These are phyloP conservation scores for Daldinia bambusicola DNA, from an alignment of 495 filamentous ascomycete genomes.

Conservation along the genomic window DNA sequence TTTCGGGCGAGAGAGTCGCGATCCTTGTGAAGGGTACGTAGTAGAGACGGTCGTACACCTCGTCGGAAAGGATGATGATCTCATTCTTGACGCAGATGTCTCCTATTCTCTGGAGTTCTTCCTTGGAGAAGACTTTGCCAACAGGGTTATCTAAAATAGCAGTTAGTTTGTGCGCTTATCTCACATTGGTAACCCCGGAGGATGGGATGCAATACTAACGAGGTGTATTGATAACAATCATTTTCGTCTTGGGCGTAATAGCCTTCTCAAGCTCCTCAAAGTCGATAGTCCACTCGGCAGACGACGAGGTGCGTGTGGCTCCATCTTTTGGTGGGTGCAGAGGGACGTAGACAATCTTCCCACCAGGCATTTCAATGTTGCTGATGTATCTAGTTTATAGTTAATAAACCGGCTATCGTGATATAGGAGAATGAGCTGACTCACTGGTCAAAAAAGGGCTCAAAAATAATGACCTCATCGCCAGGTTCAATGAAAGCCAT, in stretches of 20 bases:
- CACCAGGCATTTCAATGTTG: conserved; percentile 98
- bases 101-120: conserved; percentile 86
- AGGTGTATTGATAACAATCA: conserved; percentile 88
- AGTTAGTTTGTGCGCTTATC: conserved; percentile 27
- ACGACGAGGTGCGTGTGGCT: conserved; percentile 78
- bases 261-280: conserved; percentile 82
- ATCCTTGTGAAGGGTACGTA: conserved; percentile 95
- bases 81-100: conserved; percentile 92
- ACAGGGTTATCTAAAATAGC: conserved; percentile 81
- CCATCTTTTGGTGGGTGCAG: conserved; percentile 91
- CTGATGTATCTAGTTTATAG: conserved; percentile 74
- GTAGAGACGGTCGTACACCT: conserved; percentile 95
- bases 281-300: conserved; percentile 88
- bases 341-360: conserved; percentile 91
- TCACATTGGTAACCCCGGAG: not conserved
- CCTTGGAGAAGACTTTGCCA: conserved; percentile 88
- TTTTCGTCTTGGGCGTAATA: conserved; percentile 88
- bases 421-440: conserved; percentile 44
- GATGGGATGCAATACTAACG: conserved; percentile 41
- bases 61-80: conserved; percentile 94
- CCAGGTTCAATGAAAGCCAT: conserved; percentile 96
- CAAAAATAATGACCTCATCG: conserved; percentile 97
- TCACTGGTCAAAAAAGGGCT: conserved; percentile 98
- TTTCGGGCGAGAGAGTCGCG: conserved; percentile 86
- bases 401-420: not conserved